phyloP scores from a whole-genome alignment of 140 eudicot genomes.

The Cichorium intybus region DNA sequence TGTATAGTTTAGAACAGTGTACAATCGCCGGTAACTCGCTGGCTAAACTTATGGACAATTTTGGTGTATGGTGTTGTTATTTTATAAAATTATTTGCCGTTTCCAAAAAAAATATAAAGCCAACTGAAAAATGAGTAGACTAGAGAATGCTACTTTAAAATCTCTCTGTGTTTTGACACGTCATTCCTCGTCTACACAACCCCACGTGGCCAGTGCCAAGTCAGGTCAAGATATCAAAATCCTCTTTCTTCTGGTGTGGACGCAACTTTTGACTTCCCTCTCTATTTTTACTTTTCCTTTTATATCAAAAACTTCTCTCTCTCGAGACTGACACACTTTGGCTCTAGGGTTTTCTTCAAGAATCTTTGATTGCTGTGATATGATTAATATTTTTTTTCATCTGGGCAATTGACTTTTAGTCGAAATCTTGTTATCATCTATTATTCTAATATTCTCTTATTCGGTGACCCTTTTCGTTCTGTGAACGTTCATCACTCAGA shows the following conservation, averaged over 20 bases:
- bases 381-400: not conserved
- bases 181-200: not conserved
- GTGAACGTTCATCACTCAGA: not conserved
- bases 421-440: not conserved
- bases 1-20: no score
- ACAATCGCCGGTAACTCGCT: no score
- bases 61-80: no score
- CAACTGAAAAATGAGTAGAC: not conserved
- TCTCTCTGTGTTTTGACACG: not conserved
- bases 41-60: no score
- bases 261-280: not conserved
- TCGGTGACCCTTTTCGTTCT: not conserved
- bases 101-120: no score
- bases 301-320: not conserved
- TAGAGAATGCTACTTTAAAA: not conserved
- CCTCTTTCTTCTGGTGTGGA: not conserved
- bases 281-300: not conserved
- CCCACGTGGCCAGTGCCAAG: not conserved
- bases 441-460: not conserved
- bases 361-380: not conserved
- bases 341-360: not conserved
- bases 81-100: no score
- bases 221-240: not conserved
- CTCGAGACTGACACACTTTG: conserved; percentile 1
- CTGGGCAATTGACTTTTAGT: not conserved